phyloP scores from a whole-genome alignment of 176 grass and related monocot species.

The Neostapfia colusana region DNA sequence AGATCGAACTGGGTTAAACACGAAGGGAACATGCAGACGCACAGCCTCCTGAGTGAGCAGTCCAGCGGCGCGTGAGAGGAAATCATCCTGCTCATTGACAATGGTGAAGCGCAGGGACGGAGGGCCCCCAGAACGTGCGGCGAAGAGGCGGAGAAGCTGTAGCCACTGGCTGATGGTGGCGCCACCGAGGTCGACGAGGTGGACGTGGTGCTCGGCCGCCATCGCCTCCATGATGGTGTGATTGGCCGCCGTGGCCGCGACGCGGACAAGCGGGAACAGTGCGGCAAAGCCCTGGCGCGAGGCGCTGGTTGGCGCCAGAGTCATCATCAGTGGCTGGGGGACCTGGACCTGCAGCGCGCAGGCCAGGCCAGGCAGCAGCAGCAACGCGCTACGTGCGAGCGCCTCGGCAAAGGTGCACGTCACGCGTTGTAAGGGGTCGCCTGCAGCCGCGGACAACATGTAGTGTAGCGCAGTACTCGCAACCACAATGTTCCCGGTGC shows the following conservation, averaged over 20 bases:
- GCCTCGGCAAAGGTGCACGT: conserved; percentile 45
- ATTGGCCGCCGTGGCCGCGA: conserved; percentile 41
- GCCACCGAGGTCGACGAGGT: conserved; percentile 64
- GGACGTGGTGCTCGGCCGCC: conserved; percentile 35
- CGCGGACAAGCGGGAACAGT: conserved; percentile 66
- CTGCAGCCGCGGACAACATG: conserved; percentile 25
- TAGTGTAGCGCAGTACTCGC: too few relatives aligned
- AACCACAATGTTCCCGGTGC: too few relatives aligned
- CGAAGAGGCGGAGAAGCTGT: conserved; percentile 47
- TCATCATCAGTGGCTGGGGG: too few relatives aligned
- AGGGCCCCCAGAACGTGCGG: too few relatives aligned
- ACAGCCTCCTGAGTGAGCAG: background rate
- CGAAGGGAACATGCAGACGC: background rate
- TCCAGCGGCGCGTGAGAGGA: background rate
- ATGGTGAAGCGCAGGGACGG: too few relatives aligned
- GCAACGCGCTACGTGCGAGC: conserved; percentile 39
- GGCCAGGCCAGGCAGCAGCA: conserved; percentile 40
- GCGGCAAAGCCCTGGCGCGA: too few relatives aligned
- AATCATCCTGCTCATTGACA: too few relatives aligned
- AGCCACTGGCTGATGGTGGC: conserved; percentile 42
- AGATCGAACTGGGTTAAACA: background rate
- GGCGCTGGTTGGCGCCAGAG: too few relatives aligned
- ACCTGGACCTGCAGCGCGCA: conserved; percentile 19
- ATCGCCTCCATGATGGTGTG: conserved; percentile 47
- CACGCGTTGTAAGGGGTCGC: conserved; percentile 55